Conservation (phyloP, 2,329 filamentous ascomycete species). For the Bretziella fagacearum region DNA sequence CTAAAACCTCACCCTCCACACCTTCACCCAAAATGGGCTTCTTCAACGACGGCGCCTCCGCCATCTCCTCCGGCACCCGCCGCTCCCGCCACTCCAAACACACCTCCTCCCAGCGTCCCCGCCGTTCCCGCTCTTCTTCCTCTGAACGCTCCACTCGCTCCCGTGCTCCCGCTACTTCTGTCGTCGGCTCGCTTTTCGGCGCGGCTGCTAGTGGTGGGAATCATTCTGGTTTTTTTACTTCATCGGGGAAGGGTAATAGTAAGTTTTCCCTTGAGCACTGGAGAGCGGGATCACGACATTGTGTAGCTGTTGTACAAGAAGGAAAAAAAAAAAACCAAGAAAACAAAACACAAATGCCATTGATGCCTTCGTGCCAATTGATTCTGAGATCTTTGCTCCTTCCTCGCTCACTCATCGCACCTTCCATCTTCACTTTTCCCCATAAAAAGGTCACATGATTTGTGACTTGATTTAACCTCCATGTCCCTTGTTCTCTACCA, state of each 20-base stretch:
- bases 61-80: slow-evolving; percentile 10
- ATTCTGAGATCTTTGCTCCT: too few relatives aligned
- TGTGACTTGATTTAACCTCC: too few relatives aligned
- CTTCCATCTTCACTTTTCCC: too few relatives aligned
- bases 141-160: slow-evolving; percentile 5
- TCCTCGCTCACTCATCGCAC: too few relatives aligned
- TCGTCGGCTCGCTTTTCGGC: slow-evolving; percentile 23
- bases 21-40: slow-evolving; percentile 13
- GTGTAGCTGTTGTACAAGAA: too few relatives aligned
- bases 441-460: too few relatives aligned
- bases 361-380: too few relatives aligned
- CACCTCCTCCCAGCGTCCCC: background rate
- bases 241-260: slow-evolving; percentile 21
- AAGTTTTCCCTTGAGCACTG: too few relatives aligned
- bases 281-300: too few relatives aligned
- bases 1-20: background rate
- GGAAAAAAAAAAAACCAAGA: background rate
- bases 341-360: too few relatives aligned
- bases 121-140: slow-evolving; percentile 5
- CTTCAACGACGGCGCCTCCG: slow-evolving; percentile 14
- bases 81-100: slow-evolving; percentile 1
- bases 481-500: too few relatives aligned
- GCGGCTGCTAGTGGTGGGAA: slow-evolving; percentile 27
- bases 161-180: slow-evolving; percentile 7
- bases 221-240: slow-evolving; percentile 31